phyloP scores from a whole-genome alignment of 2,329 filamentous ascomycete genomes.

The Trichoderma koningiopsis region DNA sequence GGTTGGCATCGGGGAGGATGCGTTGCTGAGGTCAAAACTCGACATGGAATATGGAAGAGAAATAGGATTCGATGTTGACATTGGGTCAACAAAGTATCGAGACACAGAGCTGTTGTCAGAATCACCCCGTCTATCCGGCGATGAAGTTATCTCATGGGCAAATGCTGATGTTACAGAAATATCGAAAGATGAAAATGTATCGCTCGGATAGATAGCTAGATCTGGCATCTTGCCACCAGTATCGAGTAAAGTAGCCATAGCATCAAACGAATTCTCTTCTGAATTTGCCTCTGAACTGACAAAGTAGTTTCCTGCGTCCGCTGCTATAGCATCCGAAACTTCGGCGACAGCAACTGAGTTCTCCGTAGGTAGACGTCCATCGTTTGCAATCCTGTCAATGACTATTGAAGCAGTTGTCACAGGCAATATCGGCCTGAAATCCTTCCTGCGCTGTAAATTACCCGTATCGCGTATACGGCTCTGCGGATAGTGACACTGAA shows the following conservation, averaged over 20 bases:
- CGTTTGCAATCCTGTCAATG: not conserved
- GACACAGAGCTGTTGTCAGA: not conserved
- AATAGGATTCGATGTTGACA: not conserved
- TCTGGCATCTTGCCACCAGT: not conserved
- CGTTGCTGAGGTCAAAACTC: not conserved
- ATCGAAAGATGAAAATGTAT: not conserved
- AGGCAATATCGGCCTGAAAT: not conserved
- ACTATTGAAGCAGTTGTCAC: not conserved
- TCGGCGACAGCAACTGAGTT: not conserved
- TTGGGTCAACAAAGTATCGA: not conserved
- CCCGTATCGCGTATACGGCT: not conserved
- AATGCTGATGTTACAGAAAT: not conserved
- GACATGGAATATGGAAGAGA: not conserved
- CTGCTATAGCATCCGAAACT: not conserved
- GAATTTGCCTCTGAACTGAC: not conserved
- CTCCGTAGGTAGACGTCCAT: not conserved
- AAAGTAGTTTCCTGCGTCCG: not conserved
- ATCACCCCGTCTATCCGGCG: not conserved
- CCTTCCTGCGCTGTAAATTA: not conserved
- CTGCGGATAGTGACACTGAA: not conserved
- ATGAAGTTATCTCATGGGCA: not conserved
- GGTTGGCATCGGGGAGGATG: not conserved
- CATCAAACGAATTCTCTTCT: not conserved
- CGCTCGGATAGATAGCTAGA: not conserved
- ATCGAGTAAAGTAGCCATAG: not conserved